A percentile compares a stretch with the other conserved stretches of the same genome.
These are phyloP conservation scores for Juncus effusus DNA, from an alignment of 176 grass and related monocot species.

Conservation along the genomic window DNA sequence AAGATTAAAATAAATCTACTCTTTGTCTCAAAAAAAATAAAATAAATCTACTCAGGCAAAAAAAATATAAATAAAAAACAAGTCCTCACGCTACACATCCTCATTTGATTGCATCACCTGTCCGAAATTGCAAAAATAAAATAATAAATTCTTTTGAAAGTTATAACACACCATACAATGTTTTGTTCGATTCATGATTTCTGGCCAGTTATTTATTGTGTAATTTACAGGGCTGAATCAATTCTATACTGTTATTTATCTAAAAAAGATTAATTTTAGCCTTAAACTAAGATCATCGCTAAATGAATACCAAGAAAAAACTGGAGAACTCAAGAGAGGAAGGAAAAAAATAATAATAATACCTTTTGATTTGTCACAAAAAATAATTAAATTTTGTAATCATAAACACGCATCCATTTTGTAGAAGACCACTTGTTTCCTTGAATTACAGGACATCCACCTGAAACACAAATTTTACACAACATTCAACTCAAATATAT, in stretches of 20 bases:
- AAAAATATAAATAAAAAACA: neutral
- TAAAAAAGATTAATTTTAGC: neutral
- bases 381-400: constrained; percentile 60
- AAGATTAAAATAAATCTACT: neutral
- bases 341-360: neutral
- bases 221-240: neutral
- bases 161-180: too few species aligned
- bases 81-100: neutral
- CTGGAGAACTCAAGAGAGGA: constrained; percentile 7
- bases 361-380: constrained; percentile 9
- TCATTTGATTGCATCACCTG: neutral
- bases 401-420: constrained; percentile 86
- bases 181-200: too few species aligned
- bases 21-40: neutral
- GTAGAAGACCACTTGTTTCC: constrained; percentile 96
- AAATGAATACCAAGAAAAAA: neutral
- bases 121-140: constrained; percentile 11
- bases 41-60: constrained; percentile 7
- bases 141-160: neutral
- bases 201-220: neutral
- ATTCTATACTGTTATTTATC: neutral
- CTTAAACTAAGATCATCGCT: neutral
- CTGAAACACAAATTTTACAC: constrained; percentile 31
- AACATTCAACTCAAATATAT: neutral
- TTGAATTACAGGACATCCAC: constrained; percentile 80